Evolutionary conservation across 148 eudicot species (phyloP).

Genomic region (Rhododendron mucronatum): DNA sequence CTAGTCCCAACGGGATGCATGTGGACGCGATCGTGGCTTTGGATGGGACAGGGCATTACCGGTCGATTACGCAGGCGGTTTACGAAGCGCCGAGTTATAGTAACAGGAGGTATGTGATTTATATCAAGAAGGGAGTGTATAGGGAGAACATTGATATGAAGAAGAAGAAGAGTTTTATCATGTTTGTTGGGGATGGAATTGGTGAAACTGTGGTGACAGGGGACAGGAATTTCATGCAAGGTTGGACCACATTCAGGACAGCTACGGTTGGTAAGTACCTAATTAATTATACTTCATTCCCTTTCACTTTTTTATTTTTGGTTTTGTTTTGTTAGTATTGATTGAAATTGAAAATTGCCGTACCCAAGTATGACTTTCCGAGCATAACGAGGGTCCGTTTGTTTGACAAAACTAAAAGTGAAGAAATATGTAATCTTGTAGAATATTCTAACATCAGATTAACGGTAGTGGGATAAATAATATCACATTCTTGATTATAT

Average conservation of each 20-base stretch:
- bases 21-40: constrained; percentile 60
- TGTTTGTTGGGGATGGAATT: constrained; percentile 83
- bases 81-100: constrained; percentile 59
- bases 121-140: constrained; percentile 80
- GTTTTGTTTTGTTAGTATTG: background rate
- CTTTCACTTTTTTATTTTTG: background rate
- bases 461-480: too few species aligned
- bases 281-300: background rate
- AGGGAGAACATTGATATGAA: constrained; percentile 78
- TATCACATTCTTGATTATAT: background rate
- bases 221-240: constrained; percentile 74
- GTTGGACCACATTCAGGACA: constrained; percentile 87
- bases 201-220: constrained; percentile 65
- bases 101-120: constrained; percentile 50
- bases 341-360: background rate
- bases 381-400: background rate
- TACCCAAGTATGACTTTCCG: background rate
- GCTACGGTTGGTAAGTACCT: constrained; percentile 67
- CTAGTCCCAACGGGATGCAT: constrained; percentile 44
- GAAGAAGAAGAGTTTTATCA: constrained; percentile 71
- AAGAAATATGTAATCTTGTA: too few species aligned
- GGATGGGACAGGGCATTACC: constrained; percentile 59
- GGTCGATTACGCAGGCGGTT: constrained; percentile 57
- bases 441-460: too few species aligned
- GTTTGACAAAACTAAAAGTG: background rate